Conservation (phyloP, 768 basidiomycete genomes). For the Gymnopilus junonius region DNA sequence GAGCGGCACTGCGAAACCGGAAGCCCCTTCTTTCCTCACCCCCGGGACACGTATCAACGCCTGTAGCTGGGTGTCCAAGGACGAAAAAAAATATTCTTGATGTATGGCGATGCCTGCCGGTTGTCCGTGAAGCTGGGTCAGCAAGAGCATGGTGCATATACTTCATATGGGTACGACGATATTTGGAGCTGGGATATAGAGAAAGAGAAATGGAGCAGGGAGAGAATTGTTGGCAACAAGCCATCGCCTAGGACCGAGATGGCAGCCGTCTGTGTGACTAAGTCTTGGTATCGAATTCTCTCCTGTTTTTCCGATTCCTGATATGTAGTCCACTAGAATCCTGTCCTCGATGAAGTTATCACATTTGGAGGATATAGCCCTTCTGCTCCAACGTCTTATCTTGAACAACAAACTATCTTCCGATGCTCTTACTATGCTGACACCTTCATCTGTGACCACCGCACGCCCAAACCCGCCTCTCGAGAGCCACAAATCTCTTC, state of each 20-base stretch:
- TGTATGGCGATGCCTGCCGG: constrained; percentile 40
- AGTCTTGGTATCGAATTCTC: not conserved
- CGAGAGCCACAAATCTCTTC: not conserved
- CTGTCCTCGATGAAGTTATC: constrained; percentile 33
- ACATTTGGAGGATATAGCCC: constrained; percentile 43
- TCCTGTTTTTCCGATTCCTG: not conserved
- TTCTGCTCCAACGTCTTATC: constrained; percentile 19
- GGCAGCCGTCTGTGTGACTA: constrained; percentile 19
- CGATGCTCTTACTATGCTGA: constrained; percentile 42
- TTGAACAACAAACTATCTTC: constrained; percentile 20
- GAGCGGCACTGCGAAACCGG: constrained; percentile 4
- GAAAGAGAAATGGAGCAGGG: constrained; percentile 30
- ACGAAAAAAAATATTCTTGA: constrained; percentile 32
- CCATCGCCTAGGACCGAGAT: constrained; percentile 37
- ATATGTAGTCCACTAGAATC: constrained; percentile 17
- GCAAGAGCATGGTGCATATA: constrained; percentile 23
- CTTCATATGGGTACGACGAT: constrained; percentile 32
- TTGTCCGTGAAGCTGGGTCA: constrained; percentile 25
- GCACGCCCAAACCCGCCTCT: not conserved
- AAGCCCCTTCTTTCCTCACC: constrained; percentile 13
- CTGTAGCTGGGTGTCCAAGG: constrained; percentile 34
- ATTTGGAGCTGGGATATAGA: constrained; percentile 39
- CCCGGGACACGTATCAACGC: constrained; percentile 37
- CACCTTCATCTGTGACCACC: constrained; percentile 36
- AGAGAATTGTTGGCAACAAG: constrained; percentile 33